Conservation (phyloP, 169 alveolate species). For the Plasmodium relictum region DNA sequence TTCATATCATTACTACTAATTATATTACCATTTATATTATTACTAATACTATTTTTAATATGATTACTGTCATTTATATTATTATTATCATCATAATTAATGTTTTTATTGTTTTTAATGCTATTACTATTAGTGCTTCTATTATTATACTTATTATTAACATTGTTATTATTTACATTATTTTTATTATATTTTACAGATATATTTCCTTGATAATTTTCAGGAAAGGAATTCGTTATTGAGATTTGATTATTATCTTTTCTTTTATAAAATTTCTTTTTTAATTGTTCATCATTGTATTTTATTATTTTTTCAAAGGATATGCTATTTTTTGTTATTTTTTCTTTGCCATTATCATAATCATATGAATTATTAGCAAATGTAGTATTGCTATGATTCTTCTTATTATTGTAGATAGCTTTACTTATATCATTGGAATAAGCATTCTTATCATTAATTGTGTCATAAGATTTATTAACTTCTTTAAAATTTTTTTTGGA, state of each 20-base stretch:
- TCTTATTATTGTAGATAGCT: neutral
- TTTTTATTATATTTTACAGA: slow-evolving; percentile 19
- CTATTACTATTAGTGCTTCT: neutral
- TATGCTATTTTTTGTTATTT: slow-evolving; percentile 1
- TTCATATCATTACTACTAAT: neutral
- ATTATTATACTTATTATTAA: slow-evolving; percentile 3
- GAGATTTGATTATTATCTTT: slow-evolving; percentile 6
- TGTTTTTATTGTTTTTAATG: neutral
- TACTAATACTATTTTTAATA: neutral
- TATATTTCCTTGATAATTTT: slow-evolving; percentile 25
- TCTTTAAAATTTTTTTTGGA: neutral
- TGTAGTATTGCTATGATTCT: neutral
- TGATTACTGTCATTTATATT: neutral
- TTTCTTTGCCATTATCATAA: neutral
- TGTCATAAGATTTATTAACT: neutral
- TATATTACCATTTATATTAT: neutral
- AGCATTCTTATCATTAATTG: neutral
- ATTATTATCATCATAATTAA: neutral
- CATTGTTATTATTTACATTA: neutral
- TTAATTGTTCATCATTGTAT: slow-evolving; percentile 69
- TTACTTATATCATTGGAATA: neutral
- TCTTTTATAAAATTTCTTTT: neutral
- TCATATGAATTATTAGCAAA: neutral
- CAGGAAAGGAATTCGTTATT: neutral
- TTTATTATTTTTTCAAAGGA: slow-evolving; percentile 31